A percentile compares a stretch with the other conserved stretches of the same genome.
Conservation (phyloP, 371 early-diverging fungal species). For the Mucor saturninus region DNA sequence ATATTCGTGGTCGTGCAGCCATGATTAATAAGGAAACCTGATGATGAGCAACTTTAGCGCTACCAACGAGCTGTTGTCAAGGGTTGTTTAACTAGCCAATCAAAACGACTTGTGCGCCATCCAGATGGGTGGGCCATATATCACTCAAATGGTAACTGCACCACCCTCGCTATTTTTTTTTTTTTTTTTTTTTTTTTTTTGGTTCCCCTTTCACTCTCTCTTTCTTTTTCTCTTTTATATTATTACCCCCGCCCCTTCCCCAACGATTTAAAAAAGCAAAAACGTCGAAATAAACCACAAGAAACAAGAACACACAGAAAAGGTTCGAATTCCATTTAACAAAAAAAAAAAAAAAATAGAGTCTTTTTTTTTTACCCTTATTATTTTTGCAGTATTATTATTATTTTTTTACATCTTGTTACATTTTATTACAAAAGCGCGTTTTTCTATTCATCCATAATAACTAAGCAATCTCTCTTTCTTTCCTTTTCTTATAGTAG, state of each 20-base stretch:
- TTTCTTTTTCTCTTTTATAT: neutral
- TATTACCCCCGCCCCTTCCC: neutral
- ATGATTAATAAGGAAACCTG: too few species aligned
- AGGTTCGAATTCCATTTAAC: neutral
- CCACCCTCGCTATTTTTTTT: slow-evolving; percentile 6
- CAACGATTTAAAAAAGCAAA: neutral
- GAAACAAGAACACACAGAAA: neutral
- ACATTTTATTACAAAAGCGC: neutral
- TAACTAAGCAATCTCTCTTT: neutral
- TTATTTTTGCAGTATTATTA: neutral
- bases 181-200: neutral
- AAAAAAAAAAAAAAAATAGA: too few species aligned
- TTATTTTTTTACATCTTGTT: slow-evolving; percentile 4
- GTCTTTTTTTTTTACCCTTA: neutral
- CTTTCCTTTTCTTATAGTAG: neutral
- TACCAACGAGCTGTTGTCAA: too few species aligned
- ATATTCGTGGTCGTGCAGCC: too few species aligned
- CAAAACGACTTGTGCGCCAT: neutral
- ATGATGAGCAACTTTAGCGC: too few species aligned
- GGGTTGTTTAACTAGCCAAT: too few species aligned
- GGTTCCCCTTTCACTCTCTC: neutral
- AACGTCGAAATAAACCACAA: neutral
- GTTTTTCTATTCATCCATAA: slow-evolving; percentile 1
- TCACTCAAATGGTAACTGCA: slow-evolving; percentile 5
- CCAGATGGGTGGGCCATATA: neutral